A percentile compares a stretch with the other conserved stretches of the same genome.
These are phyloP conservation scores for Stevia rebaudiana DNA, from an alignment of 140 eudicot species.

Conservation along the genomic window DNA sequence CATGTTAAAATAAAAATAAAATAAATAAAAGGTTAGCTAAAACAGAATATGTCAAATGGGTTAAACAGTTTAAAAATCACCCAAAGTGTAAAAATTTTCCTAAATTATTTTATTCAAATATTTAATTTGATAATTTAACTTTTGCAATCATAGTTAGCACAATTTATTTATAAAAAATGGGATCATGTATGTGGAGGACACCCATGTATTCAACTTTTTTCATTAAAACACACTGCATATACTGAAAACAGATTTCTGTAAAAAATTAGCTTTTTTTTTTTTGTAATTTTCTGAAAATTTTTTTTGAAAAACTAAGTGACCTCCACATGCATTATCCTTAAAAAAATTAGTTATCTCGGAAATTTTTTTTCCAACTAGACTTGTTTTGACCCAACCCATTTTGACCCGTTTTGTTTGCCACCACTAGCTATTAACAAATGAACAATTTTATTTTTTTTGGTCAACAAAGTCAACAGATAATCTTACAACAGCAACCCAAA, in stretches of 20 bases:
- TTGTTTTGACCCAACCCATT: background rate
- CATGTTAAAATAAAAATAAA: background rate
- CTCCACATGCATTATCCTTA: background rate
- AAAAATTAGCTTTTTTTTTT: background rate
- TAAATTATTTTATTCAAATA: background rate
- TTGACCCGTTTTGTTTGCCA: background rate
- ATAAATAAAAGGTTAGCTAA: slow-evolving; percentile 2
- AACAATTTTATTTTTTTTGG: background rate
- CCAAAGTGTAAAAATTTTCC: background rate
- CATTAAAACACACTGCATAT: background rate
- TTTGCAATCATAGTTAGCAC: background rate
- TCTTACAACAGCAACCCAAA: slow-evolving; percentile 99
- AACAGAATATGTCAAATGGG: background rate
- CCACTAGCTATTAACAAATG: background rate
- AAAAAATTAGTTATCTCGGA: background rate
- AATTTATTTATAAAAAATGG: background rate
- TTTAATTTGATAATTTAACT: background rate
- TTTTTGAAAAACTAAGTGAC: too few relatives aligned
- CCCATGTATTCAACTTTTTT: background rate
- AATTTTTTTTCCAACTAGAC: background rate
- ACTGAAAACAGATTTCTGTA: background rate
- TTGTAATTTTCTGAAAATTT: background rate
- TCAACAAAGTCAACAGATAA: slow-evolving; percentile 19
- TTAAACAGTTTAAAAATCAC: background rate
- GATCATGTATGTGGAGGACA: background rate